A percentile compares a stretch with the other conserved stretches of the same genome.
phyloP scores from a whole-genome alignment of 192 early-diverging fungal species.

The Obelidium mucronatum region DNA sequence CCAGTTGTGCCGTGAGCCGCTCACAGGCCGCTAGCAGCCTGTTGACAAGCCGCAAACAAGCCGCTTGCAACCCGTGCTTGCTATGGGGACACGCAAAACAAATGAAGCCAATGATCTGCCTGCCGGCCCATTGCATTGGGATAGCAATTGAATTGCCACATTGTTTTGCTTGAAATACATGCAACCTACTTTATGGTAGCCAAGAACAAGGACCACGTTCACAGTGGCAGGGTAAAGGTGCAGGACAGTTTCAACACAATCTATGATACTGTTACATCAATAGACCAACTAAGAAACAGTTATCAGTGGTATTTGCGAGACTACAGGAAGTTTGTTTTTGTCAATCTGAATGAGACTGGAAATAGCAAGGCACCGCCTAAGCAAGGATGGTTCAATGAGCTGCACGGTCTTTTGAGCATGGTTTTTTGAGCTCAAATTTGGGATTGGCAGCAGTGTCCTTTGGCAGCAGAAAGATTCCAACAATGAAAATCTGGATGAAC shows the following conservation, averaged over 20 bases:
- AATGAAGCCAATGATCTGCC: too few relatives aligned
- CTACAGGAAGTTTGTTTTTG: not conserved
- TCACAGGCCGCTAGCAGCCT: too few relatives aligned
- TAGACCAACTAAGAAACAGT: too few relatives aligned
- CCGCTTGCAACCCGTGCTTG: too few relatives aligned
- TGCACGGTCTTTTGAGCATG: not conserved
- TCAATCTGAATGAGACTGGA: not conserved
- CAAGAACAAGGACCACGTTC: not conserved
- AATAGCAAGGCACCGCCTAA: not conserved
- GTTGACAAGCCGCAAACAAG: too few relatives aligned
- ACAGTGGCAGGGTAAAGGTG: not conserved
- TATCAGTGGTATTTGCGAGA: not conserved
- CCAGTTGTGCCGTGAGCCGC: too few relatives aligned
- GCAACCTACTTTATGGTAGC: not conserved
- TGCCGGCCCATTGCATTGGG: too few relatives aligned
- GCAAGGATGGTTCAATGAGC: not conserved
- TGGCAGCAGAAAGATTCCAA: not conserved
- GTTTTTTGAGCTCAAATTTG: not conserved
- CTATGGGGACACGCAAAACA: too few relatives aligned
- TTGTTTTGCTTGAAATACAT: not conserved
- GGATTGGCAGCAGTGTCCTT: not conserved
- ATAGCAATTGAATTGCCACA: too few relatives aligned
- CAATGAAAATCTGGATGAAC: not conserved
- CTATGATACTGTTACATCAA: too few relatives aligned
- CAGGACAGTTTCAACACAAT: not conserved